Base-by-base conservation (phyloP, 441 rosid genomes). In the Gossypium lobatum region DNA sequence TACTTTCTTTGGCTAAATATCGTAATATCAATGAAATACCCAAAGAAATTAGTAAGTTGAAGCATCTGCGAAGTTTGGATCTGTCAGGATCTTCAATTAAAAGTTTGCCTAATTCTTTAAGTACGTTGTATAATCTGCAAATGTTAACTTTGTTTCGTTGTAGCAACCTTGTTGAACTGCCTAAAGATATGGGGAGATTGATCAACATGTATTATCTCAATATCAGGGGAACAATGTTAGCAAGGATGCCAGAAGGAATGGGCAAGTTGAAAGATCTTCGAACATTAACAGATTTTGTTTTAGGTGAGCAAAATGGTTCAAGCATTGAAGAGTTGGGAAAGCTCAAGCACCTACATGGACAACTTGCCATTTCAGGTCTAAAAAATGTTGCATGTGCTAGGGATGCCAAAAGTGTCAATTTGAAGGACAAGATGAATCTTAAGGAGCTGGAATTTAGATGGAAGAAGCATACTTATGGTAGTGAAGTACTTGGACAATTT, bases 31-130 rank as follows among this genome's bases (percentile, higher is more conserved):
- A 73, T 6, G 59, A 48, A 5, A 16, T 76, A 0, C 34, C 79
- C 1, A 14, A 50, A 13, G 45, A 52, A 13, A 72, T 73, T 1
- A 59, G 69, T 1, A 50, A 34, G 1, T 18, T 76, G 57, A 73
- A 73, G 23, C 75, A 37, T 26, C 13, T 76, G 37, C 71, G 71
- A 0, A 21, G 74, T 70, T 74, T 76, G 13, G 25, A 80, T 64
- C 68, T 80, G 8, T 76, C 80, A 0, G 0, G 18, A 1, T 69
- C 69, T 54, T 0, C 0, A 2, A 50, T 79, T 28, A 18, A 8
- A 13, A 0, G 16, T 0, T 46, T 79, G 21, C 79, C 82, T 0
- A 25, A 61, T 10, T 72, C 77, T 6, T 31, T 73, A 1, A 2
- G 31, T 16, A 1, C 7, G 14, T 9, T 76, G 34, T 52, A 39